A percentile compares a stretch with the other conserved stretches of the same genome.
phyloP scores from a whole-genome alignment of 352 stramenopile species.

The Aphanomyces cochlioides region DNA sequence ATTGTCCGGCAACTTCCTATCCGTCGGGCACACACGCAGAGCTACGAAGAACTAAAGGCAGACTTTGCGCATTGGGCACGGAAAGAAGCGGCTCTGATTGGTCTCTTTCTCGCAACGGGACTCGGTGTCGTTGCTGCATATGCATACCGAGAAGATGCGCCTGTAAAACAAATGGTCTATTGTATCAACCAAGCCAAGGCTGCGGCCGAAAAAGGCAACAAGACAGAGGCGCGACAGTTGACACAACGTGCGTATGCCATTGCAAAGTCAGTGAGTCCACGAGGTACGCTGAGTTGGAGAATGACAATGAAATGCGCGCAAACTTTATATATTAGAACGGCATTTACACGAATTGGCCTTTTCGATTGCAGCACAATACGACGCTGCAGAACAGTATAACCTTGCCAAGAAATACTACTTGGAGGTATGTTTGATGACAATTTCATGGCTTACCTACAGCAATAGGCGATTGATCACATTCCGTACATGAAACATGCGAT shows the following conservation, averaged over 20 bases:
- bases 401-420: constrained; percentile 65
- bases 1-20: no score
- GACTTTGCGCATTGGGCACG: constrained; percentile 64
- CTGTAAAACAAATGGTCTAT: constrained; percentile 49
- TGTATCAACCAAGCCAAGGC: constrained; percentile 38
- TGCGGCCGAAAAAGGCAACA: not conserved
- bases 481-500: constrained; percentile 36
- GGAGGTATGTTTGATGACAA: constrained; percentile 32
- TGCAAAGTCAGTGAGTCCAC: constrained; percentile 55
- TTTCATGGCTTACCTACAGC: not conserved
- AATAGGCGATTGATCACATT: constrained; percentile 46
- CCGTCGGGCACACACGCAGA: not conserved
- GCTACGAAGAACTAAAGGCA: constrained; percentile 49
- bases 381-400: constrained; percentile 42
- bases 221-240: constrained; percentile 56
- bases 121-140: constrained; percentile 62
- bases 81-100: constrained; percentile 49
- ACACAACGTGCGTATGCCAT: constrained; percentile 66
- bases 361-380: constrained; percentile 68
- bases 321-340: constrained; percentile 45
- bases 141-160: constrained; percentile 58
- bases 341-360: constrained; percentile 79
- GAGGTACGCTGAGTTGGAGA: constrained; percentile 39
- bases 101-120: constrained; percentile 45
- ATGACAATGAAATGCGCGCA: not conserved